Evolutionary conservation across 345 rosid genomes (phyloP).

Genomic region (Schrenkiella parvula): DNA sequence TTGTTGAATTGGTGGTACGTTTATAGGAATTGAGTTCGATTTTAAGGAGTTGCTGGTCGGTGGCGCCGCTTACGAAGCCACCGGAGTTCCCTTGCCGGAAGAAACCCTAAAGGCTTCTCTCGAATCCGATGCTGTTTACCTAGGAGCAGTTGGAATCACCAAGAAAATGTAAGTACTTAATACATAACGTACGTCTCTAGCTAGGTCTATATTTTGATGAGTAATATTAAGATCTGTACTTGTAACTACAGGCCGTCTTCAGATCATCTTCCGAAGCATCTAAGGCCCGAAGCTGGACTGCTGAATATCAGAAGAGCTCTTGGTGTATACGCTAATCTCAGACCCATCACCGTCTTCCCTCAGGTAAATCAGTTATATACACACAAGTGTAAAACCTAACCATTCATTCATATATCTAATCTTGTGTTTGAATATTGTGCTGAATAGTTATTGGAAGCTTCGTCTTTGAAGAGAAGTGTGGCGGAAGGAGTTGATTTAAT

Average conservation of each 20-base stretch:
- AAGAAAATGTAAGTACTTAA: background rate
- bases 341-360: background rate
- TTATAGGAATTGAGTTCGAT: background rate
- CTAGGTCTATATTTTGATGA: background rate
- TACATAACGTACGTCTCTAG: no score
- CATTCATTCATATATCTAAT: background rate
- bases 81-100: background rate
- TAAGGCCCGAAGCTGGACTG: background rate
- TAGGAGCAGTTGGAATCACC: background rate
- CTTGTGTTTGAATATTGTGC: background rate
- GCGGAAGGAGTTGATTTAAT: background rate
- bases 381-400: no score
- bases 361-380: background rate
- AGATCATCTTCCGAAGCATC: background rate
- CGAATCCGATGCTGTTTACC: background rate
- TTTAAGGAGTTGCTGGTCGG: background rate
- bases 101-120: background rate
- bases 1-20: background rate
- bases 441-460: background rate
- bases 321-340: background rate
- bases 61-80: background rate
- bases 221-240: background rate
- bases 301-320: background rate
- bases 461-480: background rate
- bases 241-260: background rate